Percentiles rank a stretch among this genome's conserved stretches.
phyloP scores from a whole-genome alignment of 768 basidiomycete genomes.

The Ramaria sp. region DNA sequence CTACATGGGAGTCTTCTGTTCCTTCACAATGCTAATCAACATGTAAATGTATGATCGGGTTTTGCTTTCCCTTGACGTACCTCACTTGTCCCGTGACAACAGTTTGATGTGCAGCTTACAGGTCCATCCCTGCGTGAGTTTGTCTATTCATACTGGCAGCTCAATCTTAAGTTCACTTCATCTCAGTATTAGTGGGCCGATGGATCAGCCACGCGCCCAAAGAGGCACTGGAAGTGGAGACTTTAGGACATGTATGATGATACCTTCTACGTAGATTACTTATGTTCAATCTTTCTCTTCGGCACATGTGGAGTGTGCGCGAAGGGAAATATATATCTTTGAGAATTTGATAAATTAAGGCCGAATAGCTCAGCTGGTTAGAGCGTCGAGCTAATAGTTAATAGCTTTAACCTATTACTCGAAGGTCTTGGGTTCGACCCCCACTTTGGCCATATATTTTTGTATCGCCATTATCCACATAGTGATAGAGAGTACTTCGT shows the following conservation, averaged over 20 bases:
- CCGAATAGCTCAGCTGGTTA: constrained; percentile 11
- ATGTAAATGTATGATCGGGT: neutral
- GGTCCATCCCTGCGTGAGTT: neutral
- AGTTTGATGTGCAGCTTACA: neutral
- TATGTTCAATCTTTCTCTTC: too few relatives aligned
- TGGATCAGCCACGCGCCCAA: neutral
- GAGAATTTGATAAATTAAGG: neutral
- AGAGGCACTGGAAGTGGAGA: neutral
- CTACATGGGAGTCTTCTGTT: neutral
- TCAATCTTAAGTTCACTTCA: neutral
- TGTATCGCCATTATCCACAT: too few relatives aligned
- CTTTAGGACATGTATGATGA: neutral
- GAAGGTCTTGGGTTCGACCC: constrained; percentile 11
- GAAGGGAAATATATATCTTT: too few relatives aligned
- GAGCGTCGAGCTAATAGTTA: constrained; percentile 9
- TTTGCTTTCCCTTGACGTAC: neutral
- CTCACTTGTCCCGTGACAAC: neutral
- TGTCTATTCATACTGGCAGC: neutral
- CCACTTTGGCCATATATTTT: constrained; percentile 7
- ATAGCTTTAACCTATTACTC: neutral
- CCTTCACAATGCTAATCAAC: neutral
- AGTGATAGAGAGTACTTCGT: too few relatives aligned
- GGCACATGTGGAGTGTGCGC: too few relatives aligned
- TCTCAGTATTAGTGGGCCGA: neutral
- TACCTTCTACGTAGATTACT: too few relatives aligned